Percentiles rank a stretch among this genome's conserved stretches.
Evolutionary conservation across 2,329 filamentous ascomycete genomes (phyloP).

Genomic region (Fusarium globosum): DNA sequence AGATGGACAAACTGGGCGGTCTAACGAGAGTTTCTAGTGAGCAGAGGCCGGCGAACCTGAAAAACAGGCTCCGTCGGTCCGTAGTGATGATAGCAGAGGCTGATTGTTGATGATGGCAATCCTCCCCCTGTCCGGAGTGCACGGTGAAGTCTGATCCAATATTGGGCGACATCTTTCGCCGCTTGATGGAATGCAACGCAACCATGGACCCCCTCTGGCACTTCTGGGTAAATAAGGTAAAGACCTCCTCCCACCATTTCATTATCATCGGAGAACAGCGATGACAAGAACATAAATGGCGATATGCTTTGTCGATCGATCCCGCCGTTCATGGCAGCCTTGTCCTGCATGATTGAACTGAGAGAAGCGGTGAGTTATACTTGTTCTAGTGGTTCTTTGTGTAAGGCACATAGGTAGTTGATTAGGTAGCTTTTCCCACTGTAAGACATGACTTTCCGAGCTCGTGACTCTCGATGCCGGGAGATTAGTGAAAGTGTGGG

Average conservation of each 20-base stretch:
- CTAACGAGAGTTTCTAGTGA: not conserved
- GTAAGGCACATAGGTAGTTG: not conserved
- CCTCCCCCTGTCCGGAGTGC: slow-evolving; percentile 17
- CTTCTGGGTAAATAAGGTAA: slow-evolving; percentile 26
- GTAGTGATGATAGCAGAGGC: slow-evolving; percentile 4
- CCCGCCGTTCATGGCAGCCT: not conserved
- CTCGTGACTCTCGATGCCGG: slow-evolving; percentile 8
- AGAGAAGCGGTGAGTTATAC: slow-evolving; percentile 33
- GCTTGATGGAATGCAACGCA: slow-evolving; percentile 31
- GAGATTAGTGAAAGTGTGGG: slow-evolving; percentile 27
- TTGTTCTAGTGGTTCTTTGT: not conserved
- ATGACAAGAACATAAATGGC: slow-evolving; percentile 13
- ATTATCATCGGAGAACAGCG: slow-evolving; percentile 14
- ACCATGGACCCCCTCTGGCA: not conserved
- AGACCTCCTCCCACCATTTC: slow-evolving; percentile 28
- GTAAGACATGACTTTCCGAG: slow-evolving; percentile 18
- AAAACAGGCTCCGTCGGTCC: slow-evolving; percentile 12
- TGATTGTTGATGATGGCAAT: slow-evolving; percentile 8
- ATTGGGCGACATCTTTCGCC: slow-evolving; percentile 3
- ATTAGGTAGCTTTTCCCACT: not conserved
- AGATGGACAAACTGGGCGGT: not conserved
- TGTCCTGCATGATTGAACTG: not conserved
- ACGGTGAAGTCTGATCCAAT: slow-evolving; percentile 3
- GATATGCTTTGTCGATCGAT: slow-evolving; percentile 12
- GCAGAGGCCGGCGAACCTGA: not conserved